Conservation (phyloP, 352 stramenopile genomes). For the Ophiocytium majus region DNA sequence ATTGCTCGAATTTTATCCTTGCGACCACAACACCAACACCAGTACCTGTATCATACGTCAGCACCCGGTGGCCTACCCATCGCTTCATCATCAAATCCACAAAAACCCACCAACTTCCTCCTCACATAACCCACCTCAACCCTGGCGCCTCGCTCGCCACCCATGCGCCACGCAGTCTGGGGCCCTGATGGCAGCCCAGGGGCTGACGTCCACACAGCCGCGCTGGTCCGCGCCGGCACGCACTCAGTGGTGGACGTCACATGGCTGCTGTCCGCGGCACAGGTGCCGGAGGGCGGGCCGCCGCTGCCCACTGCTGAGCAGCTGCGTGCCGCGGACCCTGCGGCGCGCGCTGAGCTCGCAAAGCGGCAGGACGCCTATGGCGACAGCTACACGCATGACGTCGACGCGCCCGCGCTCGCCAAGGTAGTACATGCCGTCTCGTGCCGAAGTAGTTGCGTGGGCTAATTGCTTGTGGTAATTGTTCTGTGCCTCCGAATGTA, state of each 20-base stretch:
- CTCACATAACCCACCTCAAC: no score
- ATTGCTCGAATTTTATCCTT: no score
- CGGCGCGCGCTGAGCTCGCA: conserved; percentile 17
- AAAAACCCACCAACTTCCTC: no score
- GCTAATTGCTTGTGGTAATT: background rate
- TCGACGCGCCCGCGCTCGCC: conserved; percentile 12
- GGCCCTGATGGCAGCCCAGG: background rate
- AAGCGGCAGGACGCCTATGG: conserved; percentile 40
- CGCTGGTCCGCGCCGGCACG: background rate
- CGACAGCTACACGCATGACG: conserved; percentile 41
- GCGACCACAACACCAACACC: no score
- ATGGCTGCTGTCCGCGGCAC: background rate
- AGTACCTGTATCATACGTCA: no score
- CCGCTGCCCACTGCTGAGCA: background rate
- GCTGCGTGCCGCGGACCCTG: conserved; percentile 35
- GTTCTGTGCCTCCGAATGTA: no score
- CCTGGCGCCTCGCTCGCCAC: no score
- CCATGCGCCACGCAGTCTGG: background rate
- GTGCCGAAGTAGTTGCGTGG: background rate
- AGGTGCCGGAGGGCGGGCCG: background rate
- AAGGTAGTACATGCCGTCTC: conserved; percentile 15
- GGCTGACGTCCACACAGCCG: background rate
- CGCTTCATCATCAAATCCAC: no score
- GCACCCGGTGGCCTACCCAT: no score
- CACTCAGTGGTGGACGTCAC: background rate